These are phyloP conservation scores for Fusarium sp. DNA, from an alignment of 2,329 filamentous ascomycete species.

Conservation along the genomic window DNA sequence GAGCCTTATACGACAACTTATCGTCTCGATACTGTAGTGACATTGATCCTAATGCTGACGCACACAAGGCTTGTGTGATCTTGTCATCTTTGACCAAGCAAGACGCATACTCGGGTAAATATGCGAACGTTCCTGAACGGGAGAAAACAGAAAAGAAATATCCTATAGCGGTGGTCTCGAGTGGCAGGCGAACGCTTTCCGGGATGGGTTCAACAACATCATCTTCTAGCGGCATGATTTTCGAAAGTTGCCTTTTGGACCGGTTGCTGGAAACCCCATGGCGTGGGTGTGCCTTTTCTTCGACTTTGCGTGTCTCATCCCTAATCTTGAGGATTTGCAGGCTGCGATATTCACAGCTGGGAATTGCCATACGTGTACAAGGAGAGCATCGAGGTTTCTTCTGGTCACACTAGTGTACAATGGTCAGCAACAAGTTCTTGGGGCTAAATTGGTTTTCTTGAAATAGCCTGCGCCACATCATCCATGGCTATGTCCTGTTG, in stretches of 20 bases:
- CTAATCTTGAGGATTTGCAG: background rate
- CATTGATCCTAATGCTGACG: constrained; percentile 13
- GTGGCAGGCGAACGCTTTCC: background rate
- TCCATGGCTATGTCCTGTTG: background rate
- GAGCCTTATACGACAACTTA: background rate
- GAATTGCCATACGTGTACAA: constrained; percentile 1
- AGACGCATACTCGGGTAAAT: background rate
- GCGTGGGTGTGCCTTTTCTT: background rate
- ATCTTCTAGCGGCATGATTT: background rate
- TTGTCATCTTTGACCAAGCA: background rate
- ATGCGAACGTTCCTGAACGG: constrained; percentile 1
- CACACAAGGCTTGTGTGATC: background rate
- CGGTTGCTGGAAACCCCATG: too few relatives aligned
- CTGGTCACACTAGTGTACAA: background rate
- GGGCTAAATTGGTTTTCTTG: background rate
- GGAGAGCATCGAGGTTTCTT: constrained; percentile 8
- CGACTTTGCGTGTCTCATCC: constrained; percentile 4
- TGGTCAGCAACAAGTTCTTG: background rate
- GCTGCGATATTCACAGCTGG: constrained; percentile 2
- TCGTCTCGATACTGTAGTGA: background rate
- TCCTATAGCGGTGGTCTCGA: constrained; percentile 1
- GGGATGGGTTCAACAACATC: background rate
- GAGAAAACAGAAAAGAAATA: constrained; percentile 11
- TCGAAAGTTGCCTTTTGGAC: too few relatives aligned
- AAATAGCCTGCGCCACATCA: background rate